Conservation (phyloP, 352 stramenopile species). For the Globisporangium cederbergense region DNA sequence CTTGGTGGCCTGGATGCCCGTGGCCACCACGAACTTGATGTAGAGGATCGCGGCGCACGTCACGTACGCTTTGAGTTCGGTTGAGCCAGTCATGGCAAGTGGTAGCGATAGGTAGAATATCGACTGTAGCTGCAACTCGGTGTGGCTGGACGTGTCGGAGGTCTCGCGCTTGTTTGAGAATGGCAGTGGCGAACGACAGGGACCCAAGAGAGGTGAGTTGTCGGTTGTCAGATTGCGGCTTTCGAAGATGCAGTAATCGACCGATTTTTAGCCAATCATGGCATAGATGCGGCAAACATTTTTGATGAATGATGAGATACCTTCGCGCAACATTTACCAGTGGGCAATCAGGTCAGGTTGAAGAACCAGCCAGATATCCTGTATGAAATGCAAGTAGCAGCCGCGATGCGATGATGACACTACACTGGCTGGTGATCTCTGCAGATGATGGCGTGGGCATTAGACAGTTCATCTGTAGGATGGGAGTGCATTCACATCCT, state of each 20-base stretch:
- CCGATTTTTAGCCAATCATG: conserved; percentile 24
- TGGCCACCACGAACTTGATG: conserved; percentile 59
- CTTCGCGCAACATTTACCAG: conserved; percentile 5
- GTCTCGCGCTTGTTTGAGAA: conserved; percentile 10
- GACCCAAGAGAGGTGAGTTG: conserved; percentile 3
- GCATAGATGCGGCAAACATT: conserved; percentile 4
- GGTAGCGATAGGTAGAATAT: no score
- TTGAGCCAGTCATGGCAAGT: conserved; percentile 15
- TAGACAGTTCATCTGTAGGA: neutral
- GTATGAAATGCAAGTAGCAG: no score
- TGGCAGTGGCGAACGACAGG: neutral
- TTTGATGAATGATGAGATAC: neutral
- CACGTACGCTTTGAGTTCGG: conserved; percentile 51
- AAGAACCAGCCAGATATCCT: neutral
- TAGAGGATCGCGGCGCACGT: conserved; percentile 51
- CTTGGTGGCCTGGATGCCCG: conserved; percentile 43
- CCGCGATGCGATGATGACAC: no score
- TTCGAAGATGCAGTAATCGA: conserved; percentile 3
- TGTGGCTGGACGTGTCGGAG: conserved; percentile 1
- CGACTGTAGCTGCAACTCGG: neutral
- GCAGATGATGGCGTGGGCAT: neutral
- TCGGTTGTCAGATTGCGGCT: conserved; percentile 1
- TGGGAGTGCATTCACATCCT: neutral
- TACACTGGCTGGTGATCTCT: neutral
- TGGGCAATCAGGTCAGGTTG: neutral